These are phyloP conservation scores for Phialocephala subalpina DNA, from an alignment of 2,329 filamentous ascomycete species.

Conservation along the genomic window DNA sequence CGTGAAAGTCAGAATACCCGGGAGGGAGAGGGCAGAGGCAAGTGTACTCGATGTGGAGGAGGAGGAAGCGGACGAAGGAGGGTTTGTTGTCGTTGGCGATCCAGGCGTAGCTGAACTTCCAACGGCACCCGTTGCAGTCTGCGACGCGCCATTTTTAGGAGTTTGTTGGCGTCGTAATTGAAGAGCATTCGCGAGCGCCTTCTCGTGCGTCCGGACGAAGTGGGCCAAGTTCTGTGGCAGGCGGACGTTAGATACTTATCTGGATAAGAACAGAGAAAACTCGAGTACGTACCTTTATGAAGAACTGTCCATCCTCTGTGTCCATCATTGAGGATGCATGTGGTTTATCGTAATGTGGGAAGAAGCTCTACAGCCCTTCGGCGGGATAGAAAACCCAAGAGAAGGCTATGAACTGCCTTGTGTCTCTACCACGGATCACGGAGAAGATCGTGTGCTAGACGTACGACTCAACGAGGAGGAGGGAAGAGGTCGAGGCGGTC, in stretches of 20 bases:
- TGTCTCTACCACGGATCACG: constrained; percentile 32
- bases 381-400: constrained; percentile 28
- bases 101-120: constrained; percentile 47
- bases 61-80: constrained; percentile 65
- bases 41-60: constrained; percentile 77
- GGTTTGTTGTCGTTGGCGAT: constrained; percentile 60
- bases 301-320: constrained; percentile 89
- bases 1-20: constrained; percentile 78
- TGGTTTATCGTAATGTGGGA: constrained; percentile 33
- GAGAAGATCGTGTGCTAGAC: constrained; percentile 26
- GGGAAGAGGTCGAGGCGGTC: constrained; percentile 33
- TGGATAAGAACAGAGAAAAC: background rate
- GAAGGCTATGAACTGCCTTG: constrained; percentile 37
- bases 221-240: constrained; percentile 82
- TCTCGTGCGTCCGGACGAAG: constrained; percentile 97
- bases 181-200: constrained; percentile 93
- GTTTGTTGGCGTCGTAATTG: constrained; percentile 80
- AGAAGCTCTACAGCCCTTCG: constrained; percentile 37
- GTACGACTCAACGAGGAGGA: constrained; percentile 35
- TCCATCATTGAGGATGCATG: constrained; percentile 61
- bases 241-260: constrained; percentile 20
- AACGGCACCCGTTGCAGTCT: constrained; percentile 67
- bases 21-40: constrained; percentile 86
- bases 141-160: constrained; percentile 73
- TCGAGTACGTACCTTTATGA: constrained; percentile 74